Percentiles rank a stretch among this genome's conserved stretches.
Conservation (phyloP, 1,284 basidiomycete species). For the Bondarzewia mesenterica region DNA sequence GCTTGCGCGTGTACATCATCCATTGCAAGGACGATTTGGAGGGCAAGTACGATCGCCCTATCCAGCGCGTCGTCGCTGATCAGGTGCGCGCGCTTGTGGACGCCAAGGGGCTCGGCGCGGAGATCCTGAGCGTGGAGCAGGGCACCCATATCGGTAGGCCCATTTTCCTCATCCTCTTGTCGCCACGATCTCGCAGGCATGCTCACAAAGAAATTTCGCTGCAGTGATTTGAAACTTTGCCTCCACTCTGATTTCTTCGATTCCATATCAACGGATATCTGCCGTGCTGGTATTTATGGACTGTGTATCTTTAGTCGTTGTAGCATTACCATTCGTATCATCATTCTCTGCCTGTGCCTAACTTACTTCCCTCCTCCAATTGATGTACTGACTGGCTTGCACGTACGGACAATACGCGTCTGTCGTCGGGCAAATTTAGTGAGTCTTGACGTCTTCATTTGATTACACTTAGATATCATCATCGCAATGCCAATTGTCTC, state of each 20-base stretch:
- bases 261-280: too few species aligned
- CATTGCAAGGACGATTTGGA: constrained; percentile 73
- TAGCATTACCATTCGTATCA: constrained; percentile 19
- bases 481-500: too few species aligned
- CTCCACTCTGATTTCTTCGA: too few species aligned
- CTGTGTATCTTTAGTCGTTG: constrained; percentile 27
- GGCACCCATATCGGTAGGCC: constrained; percentile 66
- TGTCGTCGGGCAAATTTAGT: too few species aligned
- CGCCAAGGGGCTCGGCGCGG: constrained; percentile 48
- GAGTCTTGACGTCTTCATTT: too few species aligned
- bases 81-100: constrained; percentile 54
- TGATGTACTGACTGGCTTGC: too few species aligned
- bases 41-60: constrained; percentile 32
- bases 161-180: constrained; percentile 3
- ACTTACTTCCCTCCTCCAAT: not conserved
- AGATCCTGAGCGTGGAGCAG: constrained; percentile 58
- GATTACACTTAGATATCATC: too few species aligned
- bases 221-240: not conserved
- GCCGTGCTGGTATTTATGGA: not conserved
- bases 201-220: too few species aligned
- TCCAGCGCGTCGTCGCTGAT: constrained; percentile 49
- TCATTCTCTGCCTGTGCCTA: constrained; percentile 4
- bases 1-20: constrained; percentile 61
- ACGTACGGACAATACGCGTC: too few species aligned
- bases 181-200: too few species aligned